phyloP scores from a whole-genome alignment of 2,329 filamentous ascomycete species.

The Trichoderma koningiopsis region DNA sequence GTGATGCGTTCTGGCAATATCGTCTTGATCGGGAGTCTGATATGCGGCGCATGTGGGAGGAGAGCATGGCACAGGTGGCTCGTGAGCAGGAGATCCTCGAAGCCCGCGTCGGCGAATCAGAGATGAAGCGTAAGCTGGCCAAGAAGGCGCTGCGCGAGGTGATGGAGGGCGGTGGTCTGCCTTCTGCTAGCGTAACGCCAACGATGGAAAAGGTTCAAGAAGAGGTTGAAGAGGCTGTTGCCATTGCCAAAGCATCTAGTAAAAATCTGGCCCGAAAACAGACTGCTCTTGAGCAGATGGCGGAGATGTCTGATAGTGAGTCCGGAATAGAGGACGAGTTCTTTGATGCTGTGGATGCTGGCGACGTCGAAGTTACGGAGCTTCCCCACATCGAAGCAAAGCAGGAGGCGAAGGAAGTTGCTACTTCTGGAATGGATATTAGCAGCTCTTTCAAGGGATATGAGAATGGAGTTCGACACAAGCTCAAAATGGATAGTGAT shows the following conservation, averaged over 20 bases:
- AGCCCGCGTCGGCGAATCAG: slow-evolving; percentile 82
- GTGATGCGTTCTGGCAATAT: slow-evolving; percentile 97
- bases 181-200: slow-evolving; percentile 36
- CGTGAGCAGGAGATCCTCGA: slow-evolving; percentile 91
- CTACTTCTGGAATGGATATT: slow-evolving; percentile 61
- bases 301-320: slow-evolving; percentile 76
- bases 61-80: slow-evolving; percentile 97
- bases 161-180: slow-evolving; percentile 58
- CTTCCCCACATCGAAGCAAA: slow-evolving; percentile 56
- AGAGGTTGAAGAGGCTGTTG: slow-evolving; percentile 37
- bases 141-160: slow-evolving; percentile 88
- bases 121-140: slow-evolving; percentile 84
- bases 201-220: slow-evolving; percentile 36
- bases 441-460: slow-evolving; percentile 83
- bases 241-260: slow-evolving; percentile 43
- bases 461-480: slow-evolving; percentile 79
- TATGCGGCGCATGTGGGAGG: slow-evolving; percentile 95
- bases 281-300: slow-evolving; percentile 69
- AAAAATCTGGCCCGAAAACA: slow-evolving; percentile 57
- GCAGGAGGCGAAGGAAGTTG: slow-evolving; percentile 47
- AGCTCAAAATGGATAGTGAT: slow-evolving; percentile 86
- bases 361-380: slow-evolving; percentile 79
- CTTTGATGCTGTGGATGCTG: slow-evolving; percentile 94
- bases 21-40: slow-evolving; percentile 88
- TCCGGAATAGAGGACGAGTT: slow-evolving; percentile 88